Conservation (phyloP, 768 basidiomycete genomes). For the Mycena alexandri region DNA sequence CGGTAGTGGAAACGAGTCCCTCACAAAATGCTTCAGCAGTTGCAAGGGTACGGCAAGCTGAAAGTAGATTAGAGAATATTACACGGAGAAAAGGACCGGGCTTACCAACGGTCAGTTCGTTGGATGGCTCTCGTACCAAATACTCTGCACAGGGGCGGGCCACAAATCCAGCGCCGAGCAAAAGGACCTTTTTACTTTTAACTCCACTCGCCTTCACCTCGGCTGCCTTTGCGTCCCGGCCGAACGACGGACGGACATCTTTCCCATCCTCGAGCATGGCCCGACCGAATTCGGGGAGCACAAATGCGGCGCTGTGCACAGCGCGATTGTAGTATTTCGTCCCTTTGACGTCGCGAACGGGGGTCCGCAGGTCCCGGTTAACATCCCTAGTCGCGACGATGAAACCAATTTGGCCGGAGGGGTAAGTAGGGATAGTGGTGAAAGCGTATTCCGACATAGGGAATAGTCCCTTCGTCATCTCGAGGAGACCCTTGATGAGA, state of each 20-base stretch:
- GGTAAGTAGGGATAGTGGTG: conserved; percentile 98
- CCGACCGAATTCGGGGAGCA: conserved; percentile 93
- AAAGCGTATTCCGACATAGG: conserved; percentile 89
- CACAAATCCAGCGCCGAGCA: conserved; percentile 96
- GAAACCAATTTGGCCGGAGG: conserved; percentile 98
- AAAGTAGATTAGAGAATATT: conserved; percentile 14
- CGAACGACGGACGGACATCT: conserved; percentile 82
- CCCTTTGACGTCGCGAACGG: conserved; percentile 76
- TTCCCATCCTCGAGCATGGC: conserved; percentile 79
- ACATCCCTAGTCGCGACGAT: conserved; percentile 87
- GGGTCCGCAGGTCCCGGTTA: conserved; percentile 76
- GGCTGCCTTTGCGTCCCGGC: conserved; percentile 65
- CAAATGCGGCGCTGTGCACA: conserved; percentile 86
- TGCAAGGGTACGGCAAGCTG: conserved; percentile 90
- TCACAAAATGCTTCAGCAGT: conserved; percentile 78
- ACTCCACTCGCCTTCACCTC: conserved; percentile 47
- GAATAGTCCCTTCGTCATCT: conserved; percentile 81
- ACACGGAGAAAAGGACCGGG: conserved; percentile 23
- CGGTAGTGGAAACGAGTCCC: conserved; percentile 76
- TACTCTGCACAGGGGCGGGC: conserved; percentile 97
- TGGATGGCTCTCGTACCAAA: conserved; percentile 82
- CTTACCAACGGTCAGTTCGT: conserved; percentile 88
- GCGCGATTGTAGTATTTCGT: conserved; percentile 89
- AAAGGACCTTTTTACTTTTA: conserved; percentile 77
- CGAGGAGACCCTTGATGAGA: conserved; percentile 82